phyloP scores from a whole-genome alignment of 108 stramenopile genomes.

The Cyclostephanos tholiformis region DNA sequence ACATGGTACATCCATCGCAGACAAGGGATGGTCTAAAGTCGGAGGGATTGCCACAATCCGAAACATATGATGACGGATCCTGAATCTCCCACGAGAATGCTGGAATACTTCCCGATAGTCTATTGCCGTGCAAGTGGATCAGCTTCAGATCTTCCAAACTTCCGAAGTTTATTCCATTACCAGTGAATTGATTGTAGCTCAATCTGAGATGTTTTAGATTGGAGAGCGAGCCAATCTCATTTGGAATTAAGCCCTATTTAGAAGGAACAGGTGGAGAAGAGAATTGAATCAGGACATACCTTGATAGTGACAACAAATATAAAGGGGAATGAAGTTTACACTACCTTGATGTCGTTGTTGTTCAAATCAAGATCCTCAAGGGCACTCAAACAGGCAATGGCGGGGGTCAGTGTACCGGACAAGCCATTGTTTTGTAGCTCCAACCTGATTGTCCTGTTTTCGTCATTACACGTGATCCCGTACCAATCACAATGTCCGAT shows the following conservation, averaged over 20 bases:
- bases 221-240: constrained; percentile 49
- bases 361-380: constrained; percentile 55
- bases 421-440: constrained; percentile 28
- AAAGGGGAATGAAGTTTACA: not conserved
- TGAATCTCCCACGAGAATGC: too few species aligned
- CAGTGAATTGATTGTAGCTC: constrained; percentile 56
- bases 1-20: too few species aligned
- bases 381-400: constrained; percentile 46
- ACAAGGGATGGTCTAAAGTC: too few species aligned
- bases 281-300: not conserved
- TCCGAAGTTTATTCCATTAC: not conserved
- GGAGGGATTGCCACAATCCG: too few species aligned
- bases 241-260: constrained; percentile 61
- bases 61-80: too few species aligned
- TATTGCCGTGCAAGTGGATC: constrained; percentile 11
- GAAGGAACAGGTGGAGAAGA: not conserved
- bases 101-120: too few species aligned
- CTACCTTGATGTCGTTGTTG: constrained; percentile 47
- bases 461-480: constrained; percentile 15
- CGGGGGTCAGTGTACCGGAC: constrained; percentile 52
- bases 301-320: not conserved
- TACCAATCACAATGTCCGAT: constrained; percentile 8
- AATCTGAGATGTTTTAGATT: constrained; percentile 52
- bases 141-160: constrained; percentile 12
- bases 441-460: not conserved